Percentiles rank a stretch among this genome's conserved stretches.
Evolutionary conservation across 2,329 filamentous ascomycete genomes (phyloP).

Genomic region (Microthyrium microscopicum): DNA sequence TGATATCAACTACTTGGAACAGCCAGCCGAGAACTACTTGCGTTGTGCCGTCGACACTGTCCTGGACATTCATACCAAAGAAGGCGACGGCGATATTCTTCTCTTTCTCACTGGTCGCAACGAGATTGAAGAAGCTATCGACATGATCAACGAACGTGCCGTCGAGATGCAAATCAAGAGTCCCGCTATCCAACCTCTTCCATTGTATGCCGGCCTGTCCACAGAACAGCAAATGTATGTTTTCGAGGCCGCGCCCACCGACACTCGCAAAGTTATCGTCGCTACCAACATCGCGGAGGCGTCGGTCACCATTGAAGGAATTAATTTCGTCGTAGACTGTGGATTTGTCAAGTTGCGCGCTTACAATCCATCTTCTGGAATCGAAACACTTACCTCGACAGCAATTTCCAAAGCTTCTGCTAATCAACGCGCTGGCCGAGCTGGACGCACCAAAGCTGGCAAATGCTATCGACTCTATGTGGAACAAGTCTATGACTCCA

Average conservation of each 20-base stretch:
- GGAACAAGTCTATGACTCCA: slow-evolving; percentile 47
- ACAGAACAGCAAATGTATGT: slow-evolving; percentile 91
- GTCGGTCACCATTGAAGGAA: slow-evolving; percentile 83
- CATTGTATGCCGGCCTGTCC: slow-evolving; percentile 75
- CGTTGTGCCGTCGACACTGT: slow-evolving; percentile 69
- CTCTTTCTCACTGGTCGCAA: slow-evolving; percentile 86
- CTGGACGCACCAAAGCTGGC: slow-evolving; percentile 73
- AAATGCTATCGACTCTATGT: slow-evolving; percentile 94
- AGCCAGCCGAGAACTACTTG: slow-evolving; percentile 71
- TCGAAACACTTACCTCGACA: slow-evolving; percentile 70
- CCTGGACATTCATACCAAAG: slow-evolving; percentile 70
- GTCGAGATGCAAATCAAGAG: slow-evolving; percentile 43
- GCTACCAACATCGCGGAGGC: slow-evolving; percentile 95
- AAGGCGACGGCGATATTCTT: slow-evolving; percentile 67
- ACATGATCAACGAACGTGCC: slow-evolving; percentile 59
- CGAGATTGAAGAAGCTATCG: slow-evolving; percentile 73
- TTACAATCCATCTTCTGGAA: slow-evolving; percentile 69
- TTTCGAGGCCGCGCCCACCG: slow-evolving; percentile 67
- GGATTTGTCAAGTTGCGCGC: slow-evolving; percentile 83
- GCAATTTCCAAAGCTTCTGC: slow-evolving; percentile 82
- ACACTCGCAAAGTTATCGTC: slow-evolving; percentile 79
- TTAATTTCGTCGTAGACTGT: slow-evolving; percentile 78
- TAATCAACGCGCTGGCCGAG: slow-evolving; percentile 78
- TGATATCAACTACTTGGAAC: slow-evolving; percentile 65
- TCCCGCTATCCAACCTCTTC: slow-evolving; percentile 50